Evolutionary conservation across 257 asterid genomes (phyloP).

Genomic region (Lantana camara): DNA sequence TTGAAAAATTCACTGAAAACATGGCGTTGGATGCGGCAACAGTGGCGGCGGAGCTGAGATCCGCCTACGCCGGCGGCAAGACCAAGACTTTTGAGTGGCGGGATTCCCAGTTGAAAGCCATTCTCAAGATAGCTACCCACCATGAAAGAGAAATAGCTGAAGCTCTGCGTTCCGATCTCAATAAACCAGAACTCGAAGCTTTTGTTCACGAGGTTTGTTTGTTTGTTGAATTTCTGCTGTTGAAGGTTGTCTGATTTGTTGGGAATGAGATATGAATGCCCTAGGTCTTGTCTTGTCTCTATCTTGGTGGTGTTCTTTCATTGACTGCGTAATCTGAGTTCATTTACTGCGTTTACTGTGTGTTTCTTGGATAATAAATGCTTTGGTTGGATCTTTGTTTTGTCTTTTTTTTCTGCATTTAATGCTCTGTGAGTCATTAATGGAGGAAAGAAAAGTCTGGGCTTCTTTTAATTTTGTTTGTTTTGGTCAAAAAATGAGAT

Average conservation of each 20-base stretch:
- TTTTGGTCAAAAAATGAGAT: neutral
- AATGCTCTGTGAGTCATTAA: constrained; percentile 20
- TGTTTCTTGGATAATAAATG: constrained; percentile 4
- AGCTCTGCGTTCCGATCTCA: constrained; percentile 72
- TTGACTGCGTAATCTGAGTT: neutral
- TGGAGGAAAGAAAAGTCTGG: constrained; percentile 8
- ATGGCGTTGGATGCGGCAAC: constrained; percentile 46
- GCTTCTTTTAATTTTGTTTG: neutral
- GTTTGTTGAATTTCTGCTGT: neutral
- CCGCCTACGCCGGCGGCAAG: constrained; percentile 50
- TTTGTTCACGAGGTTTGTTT: constrained; percentile 64
- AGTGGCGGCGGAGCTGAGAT: constrained; percentile 66
- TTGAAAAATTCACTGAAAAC: neutral
- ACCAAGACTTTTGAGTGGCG: constrained; percentile 83
- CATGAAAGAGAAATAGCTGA: constrained; percentile 64
- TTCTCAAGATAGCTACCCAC: constrained; percentile 39
- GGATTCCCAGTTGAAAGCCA: constrained; percentile 68
- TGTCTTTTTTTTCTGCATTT: constrained; percentile 22
- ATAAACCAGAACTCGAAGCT: constrained; percentile 78
- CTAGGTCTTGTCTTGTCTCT: neutral
- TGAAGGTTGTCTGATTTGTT: neutral
- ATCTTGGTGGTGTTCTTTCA: neutral
- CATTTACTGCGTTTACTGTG: neutral
- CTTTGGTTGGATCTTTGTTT: neutral
- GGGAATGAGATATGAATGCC: neutral